Base-by-base conservation (phyloP, 306 rosid genomes). In the Herpetospermum pedunculosum region DNA sequence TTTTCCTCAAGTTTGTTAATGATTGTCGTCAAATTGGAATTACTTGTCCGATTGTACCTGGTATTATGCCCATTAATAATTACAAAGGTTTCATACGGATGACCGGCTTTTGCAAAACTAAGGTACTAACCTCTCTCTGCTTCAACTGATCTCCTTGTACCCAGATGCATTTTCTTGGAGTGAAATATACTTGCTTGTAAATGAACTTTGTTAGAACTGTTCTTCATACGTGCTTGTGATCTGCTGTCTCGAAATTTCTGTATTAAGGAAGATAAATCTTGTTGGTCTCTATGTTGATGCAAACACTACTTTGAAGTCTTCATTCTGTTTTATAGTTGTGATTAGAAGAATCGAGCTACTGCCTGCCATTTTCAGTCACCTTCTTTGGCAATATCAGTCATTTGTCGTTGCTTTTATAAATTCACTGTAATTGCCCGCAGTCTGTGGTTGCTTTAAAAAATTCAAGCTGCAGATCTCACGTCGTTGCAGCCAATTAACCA, bases 21-120 rank as follows among this genome's bases (percentile, higher is more conserved):
- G 99, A 94, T 82, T 94, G 99, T 83, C 99, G 96, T 76, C 92
- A 89, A 87, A 91, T 91, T 78, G 99, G 99, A 76, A 94, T 94
- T 64, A 87, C 84, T 30, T 89, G 96, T 65, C 99, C 99, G 29
- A 94, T 91, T 84, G 96, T 94, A 72, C 99, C 99, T 35, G 99
- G 99, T 76, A 89, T 94, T 73, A 94, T 94, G 99, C 97, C 97
- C 72, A 91, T 95, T 47, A 91, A 95, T 81, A 95, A 95, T 82
- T 95, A 95, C 85, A 95, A 87, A 75, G 99, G 99, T 9, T 95
- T 95, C 79, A 1, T 89, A 40, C 96, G 99, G 75, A 95, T 95
- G 99, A 91, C 96, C 75, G 96, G 96, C 21, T 95, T 94, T 81
- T 95, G 99, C 85, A 95, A 91, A 88, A 91, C 99, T 23, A 95